Evolutionary conservation across 306 rosid genomes (phyloP).

Genomic region (Ziziphus jujuba): DNA sequence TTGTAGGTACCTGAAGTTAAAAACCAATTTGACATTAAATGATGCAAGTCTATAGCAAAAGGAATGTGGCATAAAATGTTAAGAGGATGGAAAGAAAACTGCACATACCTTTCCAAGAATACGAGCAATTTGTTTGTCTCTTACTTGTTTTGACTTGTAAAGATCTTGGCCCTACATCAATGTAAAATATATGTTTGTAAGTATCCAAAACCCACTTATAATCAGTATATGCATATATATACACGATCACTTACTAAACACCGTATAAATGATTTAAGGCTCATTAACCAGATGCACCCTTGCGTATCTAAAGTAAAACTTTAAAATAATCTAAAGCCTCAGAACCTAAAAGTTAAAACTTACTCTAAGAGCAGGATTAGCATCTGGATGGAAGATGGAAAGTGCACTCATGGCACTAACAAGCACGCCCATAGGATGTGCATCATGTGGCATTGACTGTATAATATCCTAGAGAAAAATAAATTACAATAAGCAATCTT

Average conservation of each 20-base stretch:
- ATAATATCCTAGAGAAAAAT: constrained; percentile 66
- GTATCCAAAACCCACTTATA: not conserved
- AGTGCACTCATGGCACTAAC: constrained; percentile 84
- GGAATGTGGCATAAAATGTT: constrained; percentile 1
- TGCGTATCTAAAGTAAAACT: too few relatives aligned
- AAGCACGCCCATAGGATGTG: constrained; percentile 95
- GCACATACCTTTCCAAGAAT: constrained; percentile 72
- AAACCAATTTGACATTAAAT: constrained; percentile 6
- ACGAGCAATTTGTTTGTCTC: constrained; percentile 90
- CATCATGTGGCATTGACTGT: constrained; percentile 93
- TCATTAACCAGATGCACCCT: too few relatives aligned
- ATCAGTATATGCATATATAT: not conserved
- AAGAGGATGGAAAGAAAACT: constrained; percentile 18
- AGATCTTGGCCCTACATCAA: constrained; percentile 72
- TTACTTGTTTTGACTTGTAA: constrained; percentile 74
- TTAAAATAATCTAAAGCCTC: not conserved
- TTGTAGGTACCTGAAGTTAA: constrained; percentile 70
- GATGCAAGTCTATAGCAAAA: constrained; percentile 22
- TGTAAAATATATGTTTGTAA: constrained; percentile 8
- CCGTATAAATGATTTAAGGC: not conserved
- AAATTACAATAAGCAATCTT: constrained; percentile 18
- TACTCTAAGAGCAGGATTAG: constrained; percentile 86
- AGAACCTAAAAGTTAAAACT: constrained; percentile 26
- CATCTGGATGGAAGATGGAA: constrained; percentile 88
- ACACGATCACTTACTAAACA: not conserved